These are phyloP conservation scores for Oryza glumipatula DNA, from an alignment of 176 grass and related monocot species.

Conservation along the genomic window DNA sequence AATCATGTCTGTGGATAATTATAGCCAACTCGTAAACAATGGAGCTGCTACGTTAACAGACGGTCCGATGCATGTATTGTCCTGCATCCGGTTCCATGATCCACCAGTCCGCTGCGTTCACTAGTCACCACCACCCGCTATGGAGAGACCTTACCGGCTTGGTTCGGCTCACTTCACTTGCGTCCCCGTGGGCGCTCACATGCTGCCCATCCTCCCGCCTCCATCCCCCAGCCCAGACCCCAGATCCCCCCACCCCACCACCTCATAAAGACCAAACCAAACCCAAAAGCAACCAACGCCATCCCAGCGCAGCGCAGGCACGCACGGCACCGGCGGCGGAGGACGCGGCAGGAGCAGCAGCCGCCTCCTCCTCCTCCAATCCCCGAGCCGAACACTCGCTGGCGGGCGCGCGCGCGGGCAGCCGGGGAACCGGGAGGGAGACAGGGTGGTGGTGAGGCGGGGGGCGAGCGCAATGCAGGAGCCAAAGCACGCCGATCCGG, in stretches of 20 bases:
- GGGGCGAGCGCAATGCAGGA: constrained; percentile 64
- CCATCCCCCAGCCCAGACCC: background rate
- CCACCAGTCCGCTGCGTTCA: no score
- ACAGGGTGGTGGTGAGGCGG: background rate
- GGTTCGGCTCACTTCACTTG: background rate
- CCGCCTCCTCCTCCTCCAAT: constrained; percentile 21
- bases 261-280: constrained; percentile 45
- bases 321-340: background rate
- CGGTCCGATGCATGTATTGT: no score
- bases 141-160: background rate
- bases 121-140: no score
- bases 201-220: constrained; percentile 27
- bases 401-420: background rate
- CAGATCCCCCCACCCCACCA: constrained; percentile 22
- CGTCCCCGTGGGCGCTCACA: constrained; percentile 40
- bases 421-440: background rate
- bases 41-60: no score
- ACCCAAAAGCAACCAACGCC: constrained; percentile 21
- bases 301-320: background rate
- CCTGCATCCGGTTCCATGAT: no score
- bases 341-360: background rate
- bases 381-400: background rate
- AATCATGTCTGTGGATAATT: no score
- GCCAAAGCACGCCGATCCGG: constrained; percentile 58
- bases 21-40: no score